These are phyloP conservation scores for Trypanosoma vivax DNA, from an alignment of 208 protist species.

Conservation along the genomic window DNA sequence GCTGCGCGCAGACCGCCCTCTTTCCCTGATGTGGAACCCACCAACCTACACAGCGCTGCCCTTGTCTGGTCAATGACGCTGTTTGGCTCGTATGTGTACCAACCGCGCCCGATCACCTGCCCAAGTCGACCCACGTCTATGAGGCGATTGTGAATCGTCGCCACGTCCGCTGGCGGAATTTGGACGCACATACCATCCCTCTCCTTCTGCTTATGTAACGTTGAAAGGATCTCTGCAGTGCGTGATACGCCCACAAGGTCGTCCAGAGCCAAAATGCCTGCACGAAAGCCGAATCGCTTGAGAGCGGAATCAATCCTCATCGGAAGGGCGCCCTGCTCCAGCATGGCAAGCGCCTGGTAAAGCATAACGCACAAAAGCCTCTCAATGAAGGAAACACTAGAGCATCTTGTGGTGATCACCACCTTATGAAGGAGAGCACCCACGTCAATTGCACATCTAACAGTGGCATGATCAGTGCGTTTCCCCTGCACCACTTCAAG, in stretches of 20 bases:
- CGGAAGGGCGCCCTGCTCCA: conserved; percentile 79
- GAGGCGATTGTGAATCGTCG: conserved; percentile 39
- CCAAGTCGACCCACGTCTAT: conserved; percentile 48
- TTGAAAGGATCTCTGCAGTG: conserved; percentile 2
- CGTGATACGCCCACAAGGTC: conserved; percentile 85
- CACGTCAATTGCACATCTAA: conserved; percentile 42
- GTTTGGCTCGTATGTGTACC: conserved; percentile 53
- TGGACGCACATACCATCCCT: not conserved
- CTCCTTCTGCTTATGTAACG: not conserved
- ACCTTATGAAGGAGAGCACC: conserved; percentile 62
- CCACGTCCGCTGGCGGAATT: conserved; percentile 37
- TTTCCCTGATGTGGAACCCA: not conserved
- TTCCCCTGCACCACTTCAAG: conserved; percentile 58
- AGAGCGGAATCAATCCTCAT: conserved; percentile 72
- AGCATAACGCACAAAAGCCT: conserved; percentile 61
- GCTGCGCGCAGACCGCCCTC: too few species aligned
- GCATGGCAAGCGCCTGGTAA: conserved; percentile 75
- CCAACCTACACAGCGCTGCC: not conserved
- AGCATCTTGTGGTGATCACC: conserved; percentile 59
- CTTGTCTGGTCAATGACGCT: not conserved
- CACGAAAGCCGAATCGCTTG: conserved; percentile 54
- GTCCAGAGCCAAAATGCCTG: conserved; percentile 74
- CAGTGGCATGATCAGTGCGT: conserved; percentile 35
- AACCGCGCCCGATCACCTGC: conserved; percentile 66
- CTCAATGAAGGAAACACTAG: conserved; percentile 59